Conservation (phyloP, 2,329 filamentous ascomycete genomes). For the Exophiala viscosa region DNA sequence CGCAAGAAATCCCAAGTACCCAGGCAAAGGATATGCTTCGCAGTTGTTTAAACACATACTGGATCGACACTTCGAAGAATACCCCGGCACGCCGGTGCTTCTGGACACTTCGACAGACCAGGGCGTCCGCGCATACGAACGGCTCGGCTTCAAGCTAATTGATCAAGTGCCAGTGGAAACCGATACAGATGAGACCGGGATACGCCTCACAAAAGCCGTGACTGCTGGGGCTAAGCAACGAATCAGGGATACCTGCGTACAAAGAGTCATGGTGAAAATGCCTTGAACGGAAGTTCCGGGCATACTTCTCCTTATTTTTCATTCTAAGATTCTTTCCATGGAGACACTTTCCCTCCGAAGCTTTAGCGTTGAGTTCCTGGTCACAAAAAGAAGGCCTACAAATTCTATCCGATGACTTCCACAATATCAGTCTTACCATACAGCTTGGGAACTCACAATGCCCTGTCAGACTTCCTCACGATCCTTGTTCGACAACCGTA, state of each 20-base stretch:
- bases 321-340: too few species aligned
- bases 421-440: too few species aligned
- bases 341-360: too few species aligned
- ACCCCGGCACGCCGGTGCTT: conserved; percentile 15
- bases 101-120: conserved; percentile 17
- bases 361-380: too few species aligned
- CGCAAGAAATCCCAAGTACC: conserved; percentile 14
- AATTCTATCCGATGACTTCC: too few species aligned
- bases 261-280: conserved; percentile 18
- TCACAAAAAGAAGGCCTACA: too few species aligned
- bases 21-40: conserved; percentile 16
- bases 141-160: conserved; percentile 15
- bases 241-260: conserved; percentile 14
- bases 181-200: conserved; percentile 15
- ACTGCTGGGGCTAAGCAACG: conserved; percentile 7
- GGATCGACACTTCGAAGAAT: conserved; percentile 14
- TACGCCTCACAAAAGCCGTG: conserved; percentile 7
- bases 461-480: too few species aligned
- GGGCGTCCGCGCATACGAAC: conserved; percentile 12
- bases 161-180: conserved; percentile 14
- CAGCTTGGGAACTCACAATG: too few species aligned
- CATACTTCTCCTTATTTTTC: too few species aligned
- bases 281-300: background rate
- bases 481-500: too few species aligned
- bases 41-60: conserved; percentile 11